Conservation (phyloP, 805 yeast species). For the Spathaspora sp. region DNA sequence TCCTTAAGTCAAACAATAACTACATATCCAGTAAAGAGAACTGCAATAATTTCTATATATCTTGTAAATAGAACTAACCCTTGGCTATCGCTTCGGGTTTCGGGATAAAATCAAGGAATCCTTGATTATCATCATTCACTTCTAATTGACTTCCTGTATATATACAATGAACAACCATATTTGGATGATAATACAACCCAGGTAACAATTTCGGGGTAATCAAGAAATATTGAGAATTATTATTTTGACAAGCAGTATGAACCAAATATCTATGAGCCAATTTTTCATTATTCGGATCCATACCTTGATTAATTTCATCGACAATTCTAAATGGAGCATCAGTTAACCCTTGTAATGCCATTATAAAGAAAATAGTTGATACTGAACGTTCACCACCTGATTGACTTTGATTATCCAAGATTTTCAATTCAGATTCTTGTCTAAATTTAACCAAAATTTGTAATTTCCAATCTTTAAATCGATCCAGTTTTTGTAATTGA, state of each 20-base stretch:
- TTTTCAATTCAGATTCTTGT: slow-evolving; percentile 64
- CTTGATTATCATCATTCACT: slow-evolving; percentile 13
- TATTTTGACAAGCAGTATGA: slow-evolving; percentile 64
- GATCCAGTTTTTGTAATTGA: slow-evolving; percentile 47
- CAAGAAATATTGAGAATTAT: slow-evolving; percentile 77
- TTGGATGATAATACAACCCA: slow-evolving; percentile 68
- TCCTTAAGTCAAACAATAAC: no score
- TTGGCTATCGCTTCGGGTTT: no score
- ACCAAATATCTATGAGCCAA: slow-evolving; percentile 83
- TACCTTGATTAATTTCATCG: slow-evolving; percentile 98
- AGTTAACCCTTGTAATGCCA: slow-evolving; percentile 85
- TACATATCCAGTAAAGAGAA: no score
- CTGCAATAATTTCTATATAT: no score
- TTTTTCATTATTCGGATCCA: slow-evolving; percentile 92
- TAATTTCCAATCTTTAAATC: slow-evolving; percentile 74
- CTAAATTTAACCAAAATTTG: slow-evolving; percentile 85
- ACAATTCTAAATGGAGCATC: slow-evolving; percentile 91
- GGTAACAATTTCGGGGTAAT: slow-evolving; percentile 90
- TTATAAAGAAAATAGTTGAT: slow-evolving; percentile 83
- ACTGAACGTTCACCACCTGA: slow-evolving; percentile 99
- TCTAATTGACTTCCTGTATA: slow-evolving; percentile 36
- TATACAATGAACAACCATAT: slow-evolving; percentile 85
- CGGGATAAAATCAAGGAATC: slow-evolving; percentile 30
- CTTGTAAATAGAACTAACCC: no score
- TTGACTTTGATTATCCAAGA: slow-evolving; percentile 81